Percentiles rank a stretch among this genome's conserved stretches.
Evolutionary conservation across 225 moss, liverwort and hornwort genomes (phyloP).

Genomic region (Polytrichum formosum): DNA sequence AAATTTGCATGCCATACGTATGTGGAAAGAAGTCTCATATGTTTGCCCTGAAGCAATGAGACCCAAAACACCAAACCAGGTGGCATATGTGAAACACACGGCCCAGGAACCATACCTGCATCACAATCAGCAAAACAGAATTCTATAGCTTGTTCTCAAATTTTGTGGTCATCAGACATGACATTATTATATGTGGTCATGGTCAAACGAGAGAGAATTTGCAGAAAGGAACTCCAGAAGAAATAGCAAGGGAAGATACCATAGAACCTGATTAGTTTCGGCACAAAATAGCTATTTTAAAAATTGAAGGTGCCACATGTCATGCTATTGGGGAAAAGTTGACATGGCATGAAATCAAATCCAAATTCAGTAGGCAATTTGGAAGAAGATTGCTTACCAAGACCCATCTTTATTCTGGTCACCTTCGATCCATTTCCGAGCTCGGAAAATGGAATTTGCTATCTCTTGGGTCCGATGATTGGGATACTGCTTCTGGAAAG

Average conservation of each 20-base stretch:
- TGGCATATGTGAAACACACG: conserved; percentile 85
- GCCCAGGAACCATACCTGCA: conserved; percentile 92
- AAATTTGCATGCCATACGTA: conserved; percentile 78
- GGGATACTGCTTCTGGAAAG: conserved; percentile 78
- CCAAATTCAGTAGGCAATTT: not conserved
- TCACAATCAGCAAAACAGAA: not conserved
- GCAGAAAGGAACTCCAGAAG: too few relatives aligned
- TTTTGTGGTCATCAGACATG: too few relatives aligned
- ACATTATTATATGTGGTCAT: too few relatives aligned
- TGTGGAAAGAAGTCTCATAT: conserved; percentile 67
- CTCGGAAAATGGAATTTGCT: conserved; percentile 54
- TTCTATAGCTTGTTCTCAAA: too few relatives aligned
- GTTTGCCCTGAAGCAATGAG: conserved; percentile 81
- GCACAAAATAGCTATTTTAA: too few relatives aligned
- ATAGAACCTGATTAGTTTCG: too few relatives aligned
- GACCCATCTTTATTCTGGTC: conserved; percentile 82
- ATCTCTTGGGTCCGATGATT: conserved; percentile 73
- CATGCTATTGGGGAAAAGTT: too few relatives aligned
- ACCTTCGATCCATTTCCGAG: conserved; percentile 55
- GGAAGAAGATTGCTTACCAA: conserved; percentile 52
- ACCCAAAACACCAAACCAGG: conserved; percentile 81
- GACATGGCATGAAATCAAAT: too few relatives aligned
- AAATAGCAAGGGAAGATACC: too few relatives aligned
- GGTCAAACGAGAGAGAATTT: too few relatives aligned
- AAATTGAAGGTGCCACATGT: too few relatives aligned